Conservation (phyloP, 257 asterid genomes). For the Datura wrightii region DNA sequence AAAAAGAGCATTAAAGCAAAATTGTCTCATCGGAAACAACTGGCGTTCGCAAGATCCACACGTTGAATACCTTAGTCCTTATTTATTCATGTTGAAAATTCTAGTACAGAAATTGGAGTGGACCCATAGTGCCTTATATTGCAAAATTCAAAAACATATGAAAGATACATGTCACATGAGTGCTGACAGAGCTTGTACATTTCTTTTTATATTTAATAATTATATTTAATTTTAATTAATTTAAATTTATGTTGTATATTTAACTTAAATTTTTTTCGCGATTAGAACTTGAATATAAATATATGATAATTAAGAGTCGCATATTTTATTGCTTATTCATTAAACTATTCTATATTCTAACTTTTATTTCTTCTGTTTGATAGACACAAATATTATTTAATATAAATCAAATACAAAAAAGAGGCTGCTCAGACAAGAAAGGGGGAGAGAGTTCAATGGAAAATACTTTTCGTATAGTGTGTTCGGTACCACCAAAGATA, state of each 20-base stretch:
- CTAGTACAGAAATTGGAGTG: not conserved
- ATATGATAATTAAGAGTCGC: no score
- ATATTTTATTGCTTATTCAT: not conserved
- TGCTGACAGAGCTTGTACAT: no score
- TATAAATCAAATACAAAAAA: not conserved
- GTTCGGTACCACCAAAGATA: not conserved
- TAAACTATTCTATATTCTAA: not conserved
- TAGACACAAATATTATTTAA: no score
- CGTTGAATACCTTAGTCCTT: not conserved
- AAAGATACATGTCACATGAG: not conserved
- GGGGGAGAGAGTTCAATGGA: not conserved
- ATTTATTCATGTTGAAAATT: not conserved
- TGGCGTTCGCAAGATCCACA: not conserved
- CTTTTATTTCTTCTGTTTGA: not conserved
- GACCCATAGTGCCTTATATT: not conserved
- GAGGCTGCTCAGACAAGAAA: not conserved
- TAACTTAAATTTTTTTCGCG: no score
- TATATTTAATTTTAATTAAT: no score
- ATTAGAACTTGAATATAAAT: no score
- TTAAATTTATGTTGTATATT: no score
- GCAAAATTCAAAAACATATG: not conserved
- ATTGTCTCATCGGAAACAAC: not conserved
- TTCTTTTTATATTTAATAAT: no score
- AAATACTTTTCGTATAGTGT: not conserved
- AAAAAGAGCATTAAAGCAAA: not conserved